Base-by-base conservation (phyloP, 768 basidiomycete species). In the Favolaschia claudopus region DNA sequence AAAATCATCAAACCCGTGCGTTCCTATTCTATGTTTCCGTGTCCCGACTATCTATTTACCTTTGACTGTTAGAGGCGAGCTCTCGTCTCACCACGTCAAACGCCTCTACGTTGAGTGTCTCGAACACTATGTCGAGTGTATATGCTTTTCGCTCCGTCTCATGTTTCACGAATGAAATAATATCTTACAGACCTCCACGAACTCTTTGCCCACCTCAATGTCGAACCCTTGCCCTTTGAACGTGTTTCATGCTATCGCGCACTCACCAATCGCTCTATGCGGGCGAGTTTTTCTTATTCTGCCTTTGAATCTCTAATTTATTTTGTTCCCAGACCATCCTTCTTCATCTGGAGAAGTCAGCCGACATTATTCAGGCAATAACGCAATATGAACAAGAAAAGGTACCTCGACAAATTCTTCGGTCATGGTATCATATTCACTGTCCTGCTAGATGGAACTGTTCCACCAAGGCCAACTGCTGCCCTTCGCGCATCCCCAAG, bases 1-100 rank as follows among this genome's bases (percentile, higher is more conserved):
- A n/a, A 10, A 27, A 8, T 49, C 48, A 22, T 61, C 60, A 37
- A 46, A 63, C 31, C 39, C 57, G 62, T 59, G 38, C n/a, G 48
- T 45, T 25, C 31, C 25, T 9, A 37, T 38, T 5, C 39, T 27
- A 14, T 43, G 37, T 36, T 27, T 29, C 34, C 7, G 28, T 34
- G 29, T 29, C 19, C 28, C 12, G 27, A 5, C 17, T 29, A 15
- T 40, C 14, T 33, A 31, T 37, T 14, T 2, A 42, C 20, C 4
- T 19, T 3, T 12, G 12, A 38, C 44, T n/a, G n/a, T n/a, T n/a
- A 59, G 57, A 6, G 48, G 56, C 17, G 36, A 43, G 22, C n/a
- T 64, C 43, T 56, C 58, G 17, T 17, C 45, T 12, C 58, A 64
- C 38, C 43, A 60, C 19, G 51, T 49, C 29, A 64, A 60, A 17